These are phyloP conservation scores for Trichocladium antarcticum DNA, from an alignment of 495 filamentous ascomycete genomes.

Conservation along the genomic window DNA sequence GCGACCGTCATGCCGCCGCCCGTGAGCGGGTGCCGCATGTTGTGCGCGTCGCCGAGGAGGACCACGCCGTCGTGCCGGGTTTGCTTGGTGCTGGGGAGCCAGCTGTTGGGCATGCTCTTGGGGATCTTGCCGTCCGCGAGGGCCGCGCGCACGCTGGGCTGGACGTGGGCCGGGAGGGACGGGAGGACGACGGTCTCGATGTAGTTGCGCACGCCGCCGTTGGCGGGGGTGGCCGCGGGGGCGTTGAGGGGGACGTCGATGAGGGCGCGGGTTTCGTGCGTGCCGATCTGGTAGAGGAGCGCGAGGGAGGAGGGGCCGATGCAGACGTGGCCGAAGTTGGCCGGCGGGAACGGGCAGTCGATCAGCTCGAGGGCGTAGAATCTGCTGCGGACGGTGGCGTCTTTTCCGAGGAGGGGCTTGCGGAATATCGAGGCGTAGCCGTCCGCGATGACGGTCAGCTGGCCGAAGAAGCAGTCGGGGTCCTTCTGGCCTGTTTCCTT, in stretches of 20 bases:
- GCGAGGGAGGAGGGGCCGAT: conserved; percentile 70
- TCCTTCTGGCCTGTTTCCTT: conserved; percentile 45
- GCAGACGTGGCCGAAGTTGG: conserved; percentile 74
- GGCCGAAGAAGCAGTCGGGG: conserved; percentile 64
- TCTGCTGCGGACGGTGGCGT: conserved; percentile 62
- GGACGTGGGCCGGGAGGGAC: conserved; percentile 57
- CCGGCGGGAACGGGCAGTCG: conserved; percentile 64
- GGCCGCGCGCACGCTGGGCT: conserved; percentile 62
- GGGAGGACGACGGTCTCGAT: conserved; percentile 68
- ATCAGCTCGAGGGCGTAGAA: conserved; percentile 90
- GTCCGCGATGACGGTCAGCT: conserved; percentile 81
- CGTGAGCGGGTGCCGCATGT: conserved; percentile 92
- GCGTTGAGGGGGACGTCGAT: conserved; percentile 79
- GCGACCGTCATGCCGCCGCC: conserved; percentile 95
- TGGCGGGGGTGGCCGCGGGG: conserved; percentile 54
- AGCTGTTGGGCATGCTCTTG: conserved; percentile 86
- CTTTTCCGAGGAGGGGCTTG: conserved; percentile 58
- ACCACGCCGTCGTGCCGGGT: conserved; percentile 63
- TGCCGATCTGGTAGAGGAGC: conserved; percentile 94
- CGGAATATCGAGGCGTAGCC: conserved; percentile 92
- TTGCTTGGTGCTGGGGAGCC: conserved; percentile 62
- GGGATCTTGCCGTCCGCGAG: conserved; percentile 61
- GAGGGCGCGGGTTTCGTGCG: conserved; percentile 81
- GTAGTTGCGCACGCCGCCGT: conserved; percentile 75
- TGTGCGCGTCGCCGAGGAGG: conserved; percentile 82